A percentile compares a stretch with the other conserved stretches of the same genome.
Evolutionary conservation across 768 basidiomycete genomes (phyloP).

Genomic region (Ramaria rubella): DNA sequence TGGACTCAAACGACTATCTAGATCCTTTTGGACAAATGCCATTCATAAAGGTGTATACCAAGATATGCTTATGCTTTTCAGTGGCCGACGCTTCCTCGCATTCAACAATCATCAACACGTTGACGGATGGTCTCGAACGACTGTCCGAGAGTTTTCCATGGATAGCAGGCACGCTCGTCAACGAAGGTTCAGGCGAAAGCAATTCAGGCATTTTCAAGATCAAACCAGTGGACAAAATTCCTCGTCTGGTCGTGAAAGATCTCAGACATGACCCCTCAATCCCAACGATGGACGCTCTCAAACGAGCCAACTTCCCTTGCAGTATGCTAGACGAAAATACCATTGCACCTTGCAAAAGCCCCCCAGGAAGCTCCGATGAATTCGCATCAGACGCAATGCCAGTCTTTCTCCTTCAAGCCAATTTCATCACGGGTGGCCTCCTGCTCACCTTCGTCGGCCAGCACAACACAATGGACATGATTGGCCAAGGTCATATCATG

Average conservation of each 20-base stretch:
- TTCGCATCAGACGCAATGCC: no score
- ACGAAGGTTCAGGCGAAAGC: background rate
- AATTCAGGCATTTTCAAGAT: conserved; percentile 6
- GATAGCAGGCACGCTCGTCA: conserved; percentile 4
- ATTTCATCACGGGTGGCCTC: conserved; percentile 6
- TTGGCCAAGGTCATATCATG: conserved; percentile 6
- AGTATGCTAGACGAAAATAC: conserved; percentile 3
- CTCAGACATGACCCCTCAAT: conserved; percentile 4
- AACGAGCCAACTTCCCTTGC: conserved; percentile 2
- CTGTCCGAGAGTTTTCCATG: conserved; percentile 8
- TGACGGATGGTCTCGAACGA: conserved; percentile 7
- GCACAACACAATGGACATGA: conserved; percentile 5
- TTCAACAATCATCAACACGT: conserved; percentile 5
- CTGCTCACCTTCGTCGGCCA: conserved; percentile 8
- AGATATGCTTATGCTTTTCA: conserved; percentile 7
- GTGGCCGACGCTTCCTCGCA: conserved; percentile 7
- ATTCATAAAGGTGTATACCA: background rate
- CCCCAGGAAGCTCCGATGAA: background rate
- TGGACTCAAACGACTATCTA: no score
- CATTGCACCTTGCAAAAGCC: conserved; percentile 3
- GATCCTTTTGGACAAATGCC: no score
- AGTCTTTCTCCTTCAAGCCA: conserved; percentile 6
- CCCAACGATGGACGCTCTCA: conserved; percentile 6
- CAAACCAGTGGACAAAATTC: background rate
- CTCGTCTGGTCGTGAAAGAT: conserved; percentile 6